phyloP scores from a whole-genome alignment of 140 eudicot genomes.

The Artemisia princeps region DNA sequence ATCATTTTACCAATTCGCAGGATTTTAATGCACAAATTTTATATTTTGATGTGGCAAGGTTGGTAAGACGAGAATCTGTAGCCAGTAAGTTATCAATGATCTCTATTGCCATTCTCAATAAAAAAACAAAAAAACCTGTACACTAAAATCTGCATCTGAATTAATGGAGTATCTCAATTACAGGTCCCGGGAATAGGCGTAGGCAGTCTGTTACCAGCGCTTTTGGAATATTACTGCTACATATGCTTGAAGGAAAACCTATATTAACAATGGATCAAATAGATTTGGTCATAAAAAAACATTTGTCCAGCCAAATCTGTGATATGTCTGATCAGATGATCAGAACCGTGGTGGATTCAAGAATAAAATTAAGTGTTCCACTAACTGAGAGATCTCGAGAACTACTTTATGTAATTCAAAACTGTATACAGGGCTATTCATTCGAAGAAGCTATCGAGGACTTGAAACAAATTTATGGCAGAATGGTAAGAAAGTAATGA shows the following conservation, averaged over 20 bases:
- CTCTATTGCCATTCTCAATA: neutral
- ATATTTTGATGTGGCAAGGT: conserved; percentile 9
- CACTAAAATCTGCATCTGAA: neutral
- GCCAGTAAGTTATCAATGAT: neutral
- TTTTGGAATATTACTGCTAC: conserved; percentile 13
- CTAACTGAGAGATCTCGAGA: too few species aligned
- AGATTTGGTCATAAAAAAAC: neutral
- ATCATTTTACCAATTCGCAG: neutral
- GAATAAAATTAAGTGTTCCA: neutral
- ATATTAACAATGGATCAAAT: neutral
- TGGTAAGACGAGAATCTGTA: neutral
- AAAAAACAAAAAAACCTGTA: neutral
- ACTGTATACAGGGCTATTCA: too few species aligned
- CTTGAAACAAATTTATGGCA: too few species aligned
- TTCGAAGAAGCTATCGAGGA: too few species aligned
- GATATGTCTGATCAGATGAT: neutral
- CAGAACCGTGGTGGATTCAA: neutral
- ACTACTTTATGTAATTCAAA: too few species aligned
- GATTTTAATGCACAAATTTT: conserved; percentile 18
- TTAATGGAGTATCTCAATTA: neutral
- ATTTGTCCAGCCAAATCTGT: neutral
- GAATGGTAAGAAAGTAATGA: too few species aligned
- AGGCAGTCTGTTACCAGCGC: neutral
- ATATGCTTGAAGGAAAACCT: conserved; percentile 9
- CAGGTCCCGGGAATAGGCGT: neutral